phyloP scores from a whole-genome alignment of 176 grass and related monocot species.

The Tuctoria greenei region DNA sequence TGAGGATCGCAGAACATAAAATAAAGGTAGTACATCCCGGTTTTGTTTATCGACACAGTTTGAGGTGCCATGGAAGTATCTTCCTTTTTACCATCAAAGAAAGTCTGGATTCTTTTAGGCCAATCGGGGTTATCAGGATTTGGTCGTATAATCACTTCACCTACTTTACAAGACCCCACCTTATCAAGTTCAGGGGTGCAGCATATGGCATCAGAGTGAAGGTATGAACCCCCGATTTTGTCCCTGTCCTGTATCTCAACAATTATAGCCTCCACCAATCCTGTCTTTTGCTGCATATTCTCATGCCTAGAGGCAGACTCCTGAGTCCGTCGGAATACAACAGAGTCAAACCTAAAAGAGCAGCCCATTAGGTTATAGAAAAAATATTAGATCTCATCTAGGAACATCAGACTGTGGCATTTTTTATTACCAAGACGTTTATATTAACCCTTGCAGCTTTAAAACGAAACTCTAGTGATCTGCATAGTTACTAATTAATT shows the following conservation, averaged over 20 bases:
- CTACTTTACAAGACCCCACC: slow-evolving; percentile 68
- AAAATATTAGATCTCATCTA: background rate
- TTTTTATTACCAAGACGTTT: background rate
- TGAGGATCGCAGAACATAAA: slow-evolving; percentile 99
- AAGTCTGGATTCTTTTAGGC: slow-evolving; percentile 91
- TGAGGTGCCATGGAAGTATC: slow-evolving; percentile 69
- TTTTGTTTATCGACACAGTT: slow-evolving; percentile 66
- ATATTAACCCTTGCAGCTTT: background rate
- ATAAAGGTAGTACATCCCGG: slow-evolving; percentile 99
- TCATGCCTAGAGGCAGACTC: slow-evolving; percentile 63
- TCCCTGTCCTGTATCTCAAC: slow-evolving; percentile 95
- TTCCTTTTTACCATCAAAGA: slow-evolving; percentile 73
- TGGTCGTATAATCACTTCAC: slow-evolving; percentile 90
- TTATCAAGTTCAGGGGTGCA: slow-evolving; percentile 76
- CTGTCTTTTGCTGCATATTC: slow-evolving; percentile 93
- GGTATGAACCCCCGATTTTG: slow-evolving; percentile 87
- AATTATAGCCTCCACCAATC: slow-evolving; percentile 92
- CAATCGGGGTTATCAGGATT: slow-evolving; percentile 79
- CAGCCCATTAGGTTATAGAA: slow-evolving; percentile 22
- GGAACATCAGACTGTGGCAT: background rate
- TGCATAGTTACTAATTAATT: background rate
- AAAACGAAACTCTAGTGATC: background rate
- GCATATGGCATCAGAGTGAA: slow-evolving; percentile 89
- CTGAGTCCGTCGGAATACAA: slow-evolving; percentile 70
- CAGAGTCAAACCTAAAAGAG: slow-evolving; percentile 81